Base-by-base conservation (phyloP, 1,139 yeast species). In the Trichomonascaceae sp. region DNA sequence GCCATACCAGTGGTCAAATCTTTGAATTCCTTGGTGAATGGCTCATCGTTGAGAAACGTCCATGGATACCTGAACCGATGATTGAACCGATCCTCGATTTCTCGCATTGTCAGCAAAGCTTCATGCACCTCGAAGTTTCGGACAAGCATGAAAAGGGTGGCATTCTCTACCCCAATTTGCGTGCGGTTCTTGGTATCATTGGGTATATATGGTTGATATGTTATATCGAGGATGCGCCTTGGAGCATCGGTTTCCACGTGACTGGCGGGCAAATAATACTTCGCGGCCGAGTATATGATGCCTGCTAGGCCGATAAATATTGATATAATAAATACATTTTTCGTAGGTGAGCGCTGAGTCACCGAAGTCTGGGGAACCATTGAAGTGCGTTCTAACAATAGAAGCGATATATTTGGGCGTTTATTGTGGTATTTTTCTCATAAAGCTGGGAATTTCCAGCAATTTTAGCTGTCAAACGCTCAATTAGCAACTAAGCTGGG, bases 11-110 rank as follows among this genome's bases (percentile, higher is more conserved):
- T 74, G 0, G 97, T 90, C 60, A 80, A 54, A 44, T 53, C 43
- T 56, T 69, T 85, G 68, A 91, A 89, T 47, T 82, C 82, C 0
- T 78, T 80, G 6, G 82, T 80, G 67, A 91, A 91, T 2, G 85
- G 85, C 43, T 81, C 88, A 65, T 91, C 95, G 65, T 91, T 91
- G 51, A 91, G 68, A 63, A 91, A 90, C 1, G 89, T 85, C 96
- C 96, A 91, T 6, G 96, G 93, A 61, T 81, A 81, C 59, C 78
- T 66, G 68, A 68, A 80, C 54, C 76, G 71, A 13, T 74, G 66
- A 68, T 81, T 81, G 70, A 81, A 81, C 15, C 84, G 66, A 64
- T 81, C 84, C 64, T 81, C 85, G 43, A 86, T 74, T 39, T 81
- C 75, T 55, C 90, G 74, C 73, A 87, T 85, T 1, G 91, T 77